Evolutionary conservation across 495 filamentous ascomycete species (phyloP), one percentile per base, ranked within the genome.

Genomic region (Penicillium tannophilum): DNA sequence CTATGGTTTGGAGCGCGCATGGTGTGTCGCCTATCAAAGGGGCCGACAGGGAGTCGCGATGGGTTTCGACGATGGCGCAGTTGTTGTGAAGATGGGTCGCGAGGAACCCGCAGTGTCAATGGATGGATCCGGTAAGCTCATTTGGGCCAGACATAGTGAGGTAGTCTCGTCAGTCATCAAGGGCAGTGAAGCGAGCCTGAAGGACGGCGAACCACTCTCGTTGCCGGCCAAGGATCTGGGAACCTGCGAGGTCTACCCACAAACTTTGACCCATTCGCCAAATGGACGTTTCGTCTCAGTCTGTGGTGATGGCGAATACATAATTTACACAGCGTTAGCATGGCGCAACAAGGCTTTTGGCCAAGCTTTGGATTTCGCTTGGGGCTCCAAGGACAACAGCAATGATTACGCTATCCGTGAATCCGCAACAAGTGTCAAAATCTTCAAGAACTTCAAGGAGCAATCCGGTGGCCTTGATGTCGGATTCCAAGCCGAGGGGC

Each of bases 341-440:
- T 96, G 95, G 86, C 86, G 94, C 68, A 98, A 99, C 76, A 97
- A 97, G 79, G 91, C 92, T 8, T 99, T 98, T 67, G 94, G 94
- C 6, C 89, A 90, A 35, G 94, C 92, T 11, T 78, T 97, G 36
- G 94, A 99, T 72, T 99, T 99, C 69, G 92, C 90, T 14, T 99
- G 94, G 94, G 95, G 90, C 3, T 90, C 90, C 19, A 97, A 97
- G 74, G 95, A 97, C 46, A 96, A 98, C 77, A 96, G 91, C 72
- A 98, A 97, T 72, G 95, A 99, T 66, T 98, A 94, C 63, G 94
- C 94, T 42, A 98, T 99, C 63, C 86, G 94, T 17, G 94, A 98
- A 72, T 97, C 92, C 10, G 71, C 88, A 6, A 94, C 91, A 23
- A 96, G 90, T 68, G 91, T 99, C 65, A 96, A 96, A 79, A 87